These are phyloP conservation scores for Coemansia sp. DNA, from an alignment of 192 early-diverging fungal species.

Conservation along the genomic window DNA sequence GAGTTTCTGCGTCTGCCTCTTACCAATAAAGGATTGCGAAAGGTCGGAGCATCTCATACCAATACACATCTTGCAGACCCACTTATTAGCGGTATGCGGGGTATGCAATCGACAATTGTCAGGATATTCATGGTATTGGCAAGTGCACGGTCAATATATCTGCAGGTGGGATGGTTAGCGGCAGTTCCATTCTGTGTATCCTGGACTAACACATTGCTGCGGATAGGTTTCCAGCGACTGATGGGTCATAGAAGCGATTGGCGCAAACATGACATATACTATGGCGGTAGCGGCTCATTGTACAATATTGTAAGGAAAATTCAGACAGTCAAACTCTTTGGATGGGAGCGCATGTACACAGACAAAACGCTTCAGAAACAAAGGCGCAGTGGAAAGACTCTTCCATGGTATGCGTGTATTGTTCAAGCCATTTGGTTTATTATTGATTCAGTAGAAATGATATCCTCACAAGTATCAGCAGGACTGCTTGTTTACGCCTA, in stretches of 20 bases:
- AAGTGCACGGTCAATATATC: constrained; percentile 16
- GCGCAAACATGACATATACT: neutral
- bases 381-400: no score
- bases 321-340: constrained; percentile 36
- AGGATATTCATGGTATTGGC: constrained; percentile 5
- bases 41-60: neutral
- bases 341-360: constrained; percentile 37
- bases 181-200: constrained; percentile 13
- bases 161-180: constrained; percentile 19
- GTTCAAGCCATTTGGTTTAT: constrained; percentile 15
- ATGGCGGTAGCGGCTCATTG: neutral
- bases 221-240: neutral
- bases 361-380: neutral
- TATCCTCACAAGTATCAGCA: constrained; percentile 3
- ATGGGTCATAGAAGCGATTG: constrained; percentile 18
- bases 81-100: constrained; percentile 6
- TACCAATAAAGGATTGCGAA: constrained; percentile 8
- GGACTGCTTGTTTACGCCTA: constrained; percentile 11
- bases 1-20: constrained; percentile 36
- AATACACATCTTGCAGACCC: neutral
- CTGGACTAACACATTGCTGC: neutral
- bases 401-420: constrained; percentile 37
- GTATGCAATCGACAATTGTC: constrained; percentile 2
- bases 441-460: neutral
- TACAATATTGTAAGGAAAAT: constrained; percentile 17